Evolutionary conservation across 2,329 filamentous ascomycete genomes (phyloP), one percentile per base, ranked within the genome.

Genomic region (Pseudogymnoascus sp.): DNA sequence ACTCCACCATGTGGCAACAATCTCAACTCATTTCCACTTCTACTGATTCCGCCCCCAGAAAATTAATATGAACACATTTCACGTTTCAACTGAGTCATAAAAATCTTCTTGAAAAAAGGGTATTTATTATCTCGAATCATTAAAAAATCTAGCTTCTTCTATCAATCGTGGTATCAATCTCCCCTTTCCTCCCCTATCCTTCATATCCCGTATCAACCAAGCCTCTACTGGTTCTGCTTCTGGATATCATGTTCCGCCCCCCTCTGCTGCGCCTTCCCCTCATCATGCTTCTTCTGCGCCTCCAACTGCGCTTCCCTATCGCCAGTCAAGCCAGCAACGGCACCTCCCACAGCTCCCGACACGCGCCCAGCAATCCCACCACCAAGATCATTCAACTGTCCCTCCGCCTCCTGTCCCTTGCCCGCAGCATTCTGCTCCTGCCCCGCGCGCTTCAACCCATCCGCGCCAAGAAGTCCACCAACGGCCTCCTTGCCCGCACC

Each of bases 401-500:
- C 92, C 72, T 87, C 82, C 4, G 91, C 90, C 76, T 97, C 90
- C 74, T 92, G 86, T 33, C 82, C 82, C 76, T 94, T 88, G 18
- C 92, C 93, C 65, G 88, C 81, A 35, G 83, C 78, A 72, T 96
- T 95, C 78, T 97, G 92, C 69, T 87, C 76, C 33, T 84, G 84
- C 4, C 93, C 93, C 25, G 86, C 72, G 58, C 84, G 80, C 79
- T 92, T 93, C 61, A 97, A 75, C 35, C 79, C 82, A 76, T 94
- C 87, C 66, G 84, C 86, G 64, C 92, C 93, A 27, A 93, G 67
- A 4, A 93, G 69, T 15, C 87, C 86, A 63, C 93, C 93, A 0
- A 94, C 66, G 4, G 86, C 79, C 73, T 97, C 90, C 79, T 97
- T 97, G 45, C 87, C 87, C 0, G 88, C 84, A 60, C 92, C 93